A percentile compares a stretch with the other conserved stretches of the same genome.
Evolutionary conservation across 2,329 filamentous ascomycete species (phyloP).

Genomic region (Beauveria sp.): DNA sequence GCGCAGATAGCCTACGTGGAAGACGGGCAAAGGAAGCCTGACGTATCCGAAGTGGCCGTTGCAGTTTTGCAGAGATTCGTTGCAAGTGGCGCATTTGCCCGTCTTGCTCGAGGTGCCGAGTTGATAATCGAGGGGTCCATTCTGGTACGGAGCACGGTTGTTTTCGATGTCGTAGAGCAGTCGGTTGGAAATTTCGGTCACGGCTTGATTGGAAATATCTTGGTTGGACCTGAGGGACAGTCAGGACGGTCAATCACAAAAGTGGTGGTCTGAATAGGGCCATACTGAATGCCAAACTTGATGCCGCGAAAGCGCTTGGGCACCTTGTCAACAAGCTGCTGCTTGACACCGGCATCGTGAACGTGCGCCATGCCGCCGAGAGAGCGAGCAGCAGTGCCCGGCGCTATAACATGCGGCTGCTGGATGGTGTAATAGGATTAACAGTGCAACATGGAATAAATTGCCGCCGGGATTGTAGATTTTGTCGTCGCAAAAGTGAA

Average conservation of each 20-base stretch:
- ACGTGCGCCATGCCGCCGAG: constrained; percentile 14
- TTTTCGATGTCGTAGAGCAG: constrained; percentile 86
- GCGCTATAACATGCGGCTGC: constrained; percentile 2
- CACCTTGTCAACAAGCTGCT: constrained; percentile 80
- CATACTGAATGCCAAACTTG: constrained; percentile 79
- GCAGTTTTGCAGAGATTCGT: constrained; percentile 72
- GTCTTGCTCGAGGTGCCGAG: constrained; percentile 85
- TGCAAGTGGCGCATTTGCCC: constrained; percentile 74
- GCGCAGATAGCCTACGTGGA: constrained; percentile 93
- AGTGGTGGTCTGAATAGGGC: neutral
- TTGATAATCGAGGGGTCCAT: constrained; percentile 82
- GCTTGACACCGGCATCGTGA: constrained; percentile 51
- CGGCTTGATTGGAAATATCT: constrained; percentile 91
- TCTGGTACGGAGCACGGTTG: constrained; percentile 64
- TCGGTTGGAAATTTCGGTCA: constrained; percentile 89
- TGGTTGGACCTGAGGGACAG: constrained; percentile 62
- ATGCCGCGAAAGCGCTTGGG: constrained; percentile 90
- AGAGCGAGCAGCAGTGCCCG: constrained; percentile 6
- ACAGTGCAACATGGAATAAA: neutral
- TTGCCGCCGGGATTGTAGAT: no score
- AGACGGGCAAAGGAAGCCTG: constrained; percentile 80
- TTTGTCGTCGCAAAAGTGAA: constrained; percentile 1
- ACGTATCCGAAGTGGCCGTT: constrained; percentile 96
- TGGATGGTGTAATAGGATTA: neutral
- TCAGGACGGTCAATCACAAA: neutral